Conservation (phyloP, 352 stramenopile genomes). For the Achlya hypogyna region DNA sequence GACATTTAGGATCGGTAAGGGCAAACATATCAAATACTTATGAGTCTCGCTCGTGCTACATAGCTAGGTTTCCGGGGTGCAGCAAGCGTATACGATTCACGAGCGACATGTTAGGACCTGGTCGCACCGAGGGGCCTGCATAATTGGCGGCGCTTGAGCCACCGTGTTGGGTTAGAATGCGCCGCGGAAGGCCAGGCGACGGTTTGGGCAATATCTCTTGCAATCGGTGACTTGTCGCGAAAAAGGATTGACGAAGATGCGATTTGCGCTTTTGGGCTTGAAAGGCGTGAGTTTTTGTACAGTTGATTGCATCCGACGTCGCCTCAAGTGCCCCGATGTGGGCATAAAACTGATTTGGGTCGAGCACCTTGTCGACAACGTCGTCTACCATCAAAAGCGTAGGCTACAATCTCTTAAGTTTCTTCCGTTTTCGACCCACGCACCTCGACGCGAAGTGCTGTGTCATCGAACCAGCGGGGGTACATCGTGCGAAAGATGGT, state of each 20-base stretch:
- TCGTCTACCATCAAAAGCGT: not conserved
- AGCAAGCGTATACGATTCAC: not conserved
- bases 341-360: conserved; percentile 3
- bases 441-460: conserved; percentile 7
- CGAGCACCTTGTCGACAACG: not conserved
- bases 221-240: not conserved
- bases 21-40: too few relatives aligned
- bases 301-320: conserved; percentile 16
- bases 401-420: not conserved
- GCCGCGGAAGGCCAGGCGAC: not conserved
- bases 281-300: conserved; percentile 13
- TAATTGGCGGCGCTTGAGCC: not conserved
- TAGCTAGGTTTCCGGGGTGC: too few relatives aligned
- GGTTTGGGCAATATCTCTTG: conserved; percentile 8
- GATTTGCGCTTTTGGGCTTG: conserved; percentile 8
- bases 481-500: conserved; percentile 57
- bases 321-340: conserved; percentile 13
- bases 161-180: not conserved
- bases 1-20: too few relatives aligned
- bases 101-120: not conserved
- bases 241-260: conserved; percentile 4
- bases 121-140: not conserved
- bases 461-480: conserved; percentile 36
- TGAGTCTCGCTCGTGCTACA: too few relatives aligned
- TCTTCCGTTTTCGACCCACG: not conserved